Evolutionary conservation across 768 basidiomycete species (phyloP).

Genomic region (Auriscalpium vulgare): DNA sequence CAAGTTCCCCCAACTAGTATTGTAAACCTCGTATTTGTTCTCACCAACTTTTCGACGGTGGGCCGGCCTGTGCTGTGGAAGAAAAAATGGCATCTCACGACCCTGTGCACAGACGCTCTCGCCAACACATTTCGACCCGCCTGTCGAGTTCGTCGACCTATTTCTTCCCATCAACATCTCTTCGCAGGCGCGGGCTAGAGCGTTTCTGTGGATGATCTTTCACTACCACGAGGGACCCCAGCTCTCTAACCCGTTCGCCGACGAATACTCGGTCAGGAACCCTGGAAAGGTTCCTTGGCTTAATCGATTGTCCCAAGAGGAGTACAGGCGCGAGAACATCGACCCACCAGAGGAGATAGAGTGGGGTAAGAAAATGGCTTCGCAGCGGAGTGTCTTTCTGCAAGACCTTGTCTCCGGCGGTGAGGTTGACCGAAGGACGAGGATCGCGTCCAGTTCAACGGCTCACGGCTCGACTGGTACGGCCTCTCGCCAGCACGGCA

Average conservation of each 20-base stretch:
- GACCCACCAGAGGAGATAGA: slow-evolving; percentile 72
- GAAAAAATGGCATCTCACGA: neutral
- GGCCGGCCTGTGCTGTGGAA: slow-evolving; percentile 19
- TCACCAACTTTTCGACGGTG: slow-evolving; percentile 73
- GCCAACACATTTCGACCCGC: slow-evolving; percentile 64
- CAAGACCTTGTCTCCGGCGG: slow-evolving; percentile 51
- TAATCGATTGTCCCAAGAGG: slow-evolving; percentile 43
- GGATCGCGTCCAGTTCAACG: slow-evolving; percentile 16
- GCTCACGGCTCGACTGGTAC: slow-evolving; percentile 10
- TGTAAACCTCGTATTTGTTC: slow-evolving; percentile 78
- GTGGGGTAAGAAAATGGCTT: slow-evolving; percentile 72
- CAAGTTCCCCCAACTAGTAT: slow-evolving; percentile 75
- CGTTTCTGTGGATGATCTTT: slow-evolving; percentile 79
- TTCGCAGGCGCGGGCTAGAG: slow-evolving; percentile 64
- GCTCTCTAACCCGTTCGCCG: slow-evolving; percentile 66
- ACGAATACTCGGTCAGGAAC: slow-evolving; percentile 49
- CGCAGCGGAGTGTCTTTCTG: slow-evolving; percentile 61
- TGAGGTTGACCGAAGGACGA: slow-evolving; percentile 28
- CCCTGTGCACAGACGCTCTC: slow-evolving; percentile 24
- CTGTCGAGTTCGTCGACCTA: slow-evolving; percentile 72
- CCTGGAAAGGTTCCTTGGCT: slow-evolving; percentile 60
- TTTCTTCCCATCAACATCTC: slow-evolving; percentile 72
- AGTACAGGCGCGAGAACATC: slow-evolving; percentile 61
- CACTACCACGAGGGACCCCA: slow-evolving; percentile 68
- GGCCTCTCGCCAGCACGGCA: neutral